phyloP scores from a whole-genome alignment of 352 stramenopile genomes.

The Globisporangium cederbergense region DNA sequence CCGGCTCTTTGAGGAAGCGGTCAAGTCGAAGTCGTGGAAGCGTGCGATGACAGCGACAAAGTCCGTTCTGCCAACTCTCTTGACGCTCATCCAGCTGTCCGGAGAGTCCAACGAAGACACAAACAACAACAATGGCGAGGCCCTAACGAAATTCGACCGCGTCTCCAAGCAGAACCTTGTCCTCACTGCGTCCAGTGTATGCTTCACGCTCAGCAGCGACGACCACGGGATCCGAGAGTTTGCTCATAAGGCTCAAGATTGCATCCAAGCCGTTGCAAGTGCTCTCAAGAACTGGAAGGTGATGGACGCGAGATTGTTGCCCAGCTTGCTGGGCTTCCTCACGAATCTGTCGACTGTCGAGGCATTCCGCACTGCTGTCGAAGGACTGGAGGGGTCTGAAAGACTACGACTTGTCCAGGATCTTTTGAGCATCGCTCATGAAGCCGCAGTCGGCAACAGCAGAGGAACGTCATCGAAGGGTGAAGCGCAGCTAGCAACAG shows the following conservation, averaged over 20 bases:
- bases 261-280: conserved; percentile 16
- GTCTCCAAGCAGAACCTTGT: conserved; percentile 7
- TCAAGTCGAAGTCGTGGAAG: conserved; percentile 62
- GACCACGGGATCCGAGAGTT: conserved; percentile 26
- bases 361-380: conserved; percentile 24
- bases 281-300: not conserved
- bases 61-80: conserved; percentile 19
- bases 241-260: not conserved
- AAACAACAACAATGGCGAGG: not conserved
- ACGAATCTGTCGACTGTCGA: conserved; percentile 55
- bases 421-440: conserved; percentile 13
- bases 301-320: conserved; percentile 8
- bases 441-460: not conserved
- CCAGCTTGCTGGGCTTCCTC: conserved; percentile 49
- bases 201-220: conserved; percentile 55
- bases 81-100: conserved; percentile 18
- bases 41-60: conserved; percentile 26
- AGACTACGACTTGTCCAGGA: not conserved
- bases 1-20: conserved; percentile 39
- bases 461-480: not conserved
- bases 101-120: not conserved
- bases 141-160: not conserved
- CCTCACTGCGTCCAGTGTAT: conserved; percentile 38
- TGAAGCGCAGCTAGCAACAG: not conserved
- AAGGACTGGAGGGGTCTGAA: conserved; percentile 11